Base-by-base conservation (phyloP, 129 eudicot genomes). In the Flaveria brownii region DNA sequence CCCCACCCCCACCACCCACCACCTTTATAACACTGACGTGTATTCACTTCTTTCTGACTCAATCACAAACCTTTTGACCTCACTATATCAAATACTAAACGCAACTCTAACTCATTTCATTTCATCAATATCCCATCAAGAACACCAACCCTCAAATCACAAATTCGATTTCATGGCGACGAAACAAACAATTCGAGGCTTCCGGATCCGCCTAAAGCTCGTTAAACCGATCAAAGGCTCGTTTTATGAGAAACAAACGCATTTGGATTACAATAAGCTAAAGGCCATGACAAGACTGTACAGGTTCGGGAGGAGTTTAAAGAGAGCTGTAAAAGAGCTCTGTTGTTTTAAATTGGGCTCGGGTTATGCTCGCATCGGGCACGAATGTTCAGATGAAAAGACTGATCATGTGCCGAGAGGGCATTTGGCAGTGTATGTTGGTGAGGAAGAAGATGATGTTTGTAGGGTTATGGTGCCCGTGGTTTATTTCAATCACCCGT, bases 391-490 rank as follows among this genome's bases (percentile, higher is more conserved):
- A 9, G 68, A 25, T 15, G 76, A 56, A 11, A 52, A 67, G 10
- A 36, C 73, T 20, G 22, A 20, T 23, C 74, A 56, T 62, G 86
- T 87, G 15, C 97, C 96, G 9, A 89, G 84, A 73, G 98, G 98
- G 23, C 93, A 94, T 25, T 75, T 94, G 79, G 96, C 96, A 5
- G 91, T 94, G 36, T 91, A 94, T 60, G 87, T 94, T 41, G 97
- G 91, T 3, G 93, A 94, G 41, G 25, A 84, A 69, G 87, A 88
- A 9, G 91, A 79, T 18, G 88, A 87, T 66, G 70, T 86, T 15
- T 78, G 68, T 47, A 84, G 97, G 46, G 91, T 88, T 36, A 65
- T 94, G 75, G 96, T 94, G 78, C 98, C 97, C 12, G 90, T 94
- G 62, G 72, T 94, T 8, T 87, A 87, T 62, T 81, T 91, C 9